Evolutionary conservation across 208 protist species (phyloP).

Genomic region (Porcisia deanei): DNA sequence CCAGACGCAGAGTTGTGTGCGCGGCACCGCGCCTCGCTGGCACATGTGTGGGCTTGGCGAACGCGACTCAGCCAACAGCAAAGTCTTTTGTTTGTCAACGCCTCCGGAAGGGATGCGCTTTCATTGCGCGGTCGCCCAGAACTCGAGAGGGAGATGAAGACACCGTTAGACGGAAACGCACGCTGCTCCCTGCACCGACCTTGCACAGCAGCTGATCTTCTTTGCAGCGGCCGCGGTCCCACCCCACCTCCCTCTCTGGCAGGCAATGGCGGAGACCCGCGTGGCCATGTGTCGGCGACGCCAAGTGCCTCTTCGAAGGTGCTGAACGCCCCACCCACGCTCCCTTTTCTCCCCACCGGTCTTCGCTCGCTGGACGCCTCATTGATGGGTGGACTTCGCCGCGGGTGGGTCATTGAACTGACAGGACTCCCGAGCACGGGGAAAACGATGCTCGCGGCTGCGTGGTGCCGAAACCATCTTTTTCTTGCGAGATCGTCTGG

Average conservation of each 20-base stretch:
- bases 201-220: constrained; percentile 6
- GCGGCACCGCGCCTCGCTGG: constrained; percentile 5
- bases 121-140: background rate
- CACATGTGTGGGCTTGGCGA: constrained; percentile 11
- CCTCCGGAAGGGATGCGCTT: background rate
- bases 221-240: background rate
- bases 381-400: constrained; percentile 44
- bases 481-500: background rate
- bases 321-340: background rate
- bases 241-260: background rate
- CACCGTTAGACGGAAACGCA: background rate
- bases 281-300: background rate
- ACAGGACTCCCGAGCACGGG: constrained; percentile 38
- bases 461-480: constrained; percentile 19
- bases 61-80: background rate
- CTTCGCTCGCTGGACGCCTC: constrained; percentile 46
- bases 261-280: background rate
- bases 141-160: background rate
- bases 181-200: background rate
- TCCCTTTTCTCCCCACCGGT: constrained; percentile 28
- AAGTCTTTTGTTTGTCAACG: background rate
- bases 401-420: constrained; percentile 58
- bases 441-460: constrained; percentile 40
- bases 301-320: constrained; percentile 1
- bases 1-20: constrained; percentile 13